Evolutionary conservation across 2,329 filamentous ascomycete genomes (phyloP).

Genomic region (Nigrograna mackinnonii): DNA sequence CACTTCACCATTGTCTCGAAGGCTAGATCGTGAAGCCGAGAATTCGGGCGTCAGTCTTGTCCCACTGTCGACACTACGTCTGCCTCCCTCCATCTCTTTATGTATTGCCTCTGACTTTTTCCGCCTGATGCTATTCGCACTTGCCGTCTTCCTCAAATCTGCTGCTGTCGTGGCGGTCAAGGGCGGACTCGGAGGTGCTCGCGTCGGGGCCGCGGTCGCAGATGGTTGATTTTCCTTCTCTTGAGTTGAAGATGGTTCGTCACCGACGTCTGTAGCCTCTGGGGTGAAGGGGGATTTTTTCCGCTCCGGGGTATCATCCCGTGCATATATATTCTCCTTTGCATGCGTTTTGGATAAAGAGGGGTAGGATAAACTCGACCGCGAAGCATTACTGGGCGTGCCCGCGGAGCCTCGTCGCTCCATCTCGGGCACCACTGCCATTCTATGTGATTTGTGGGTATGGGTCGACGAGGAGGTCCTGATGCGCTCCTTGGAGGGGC

Average conservation of each 20-base stretch:
- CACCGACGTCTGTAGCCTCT: conserved; percentile 46
- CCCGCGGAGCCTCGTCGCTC: conserved; percentile 41
- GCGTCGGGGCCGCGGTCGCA: conserved; percentile 29
- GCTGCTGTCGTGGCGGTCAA: conserved; percentile 45
- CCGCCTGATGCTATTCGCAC: conserved; percentile 47
- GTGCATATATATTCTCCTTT: conserved; percentile 77
- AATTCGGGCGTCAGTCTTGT: conserved; percentile 38
- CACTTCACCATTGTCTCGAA: conserved; percentile 35
- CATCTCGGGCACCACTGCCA: conserved; percentile 52
- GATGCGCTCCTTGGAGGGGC: conserved; percentile 27
- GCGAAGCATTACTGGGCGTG: conserved; percentile 37
- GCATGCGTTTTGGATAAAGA: conserved; percentile 88
- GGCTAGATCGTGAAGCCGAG: conserved; percentile 46
- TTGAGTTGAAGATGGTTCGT: conserved; percentile 30
- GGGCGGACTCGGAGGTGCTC: conserved; percentile 52
- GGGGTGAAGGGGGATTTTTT: conserved; percentile 39
- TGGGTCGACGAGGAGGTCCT: conserved; percentile 29
- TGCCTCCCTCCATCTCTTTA: conserved; percentile 41
- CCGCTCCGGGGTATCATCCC: conserved; percentile 37
- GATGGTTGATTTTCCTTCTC: conserved; percentile 24
- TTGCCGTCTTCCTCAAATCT: conserved; percentile 48
- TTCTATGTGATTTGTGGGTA: conserved; percentile 32
- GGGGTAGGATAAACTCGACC: conserved; percentile 68
- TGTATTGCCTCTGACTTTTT: conserved; percentile 38
- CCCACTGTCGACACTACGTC: conserved; percentile 47